Base-by-base conservation (phyloP, 2,329 filamentous ascomycete species). In the Aspergillus clavatus region DNA sequence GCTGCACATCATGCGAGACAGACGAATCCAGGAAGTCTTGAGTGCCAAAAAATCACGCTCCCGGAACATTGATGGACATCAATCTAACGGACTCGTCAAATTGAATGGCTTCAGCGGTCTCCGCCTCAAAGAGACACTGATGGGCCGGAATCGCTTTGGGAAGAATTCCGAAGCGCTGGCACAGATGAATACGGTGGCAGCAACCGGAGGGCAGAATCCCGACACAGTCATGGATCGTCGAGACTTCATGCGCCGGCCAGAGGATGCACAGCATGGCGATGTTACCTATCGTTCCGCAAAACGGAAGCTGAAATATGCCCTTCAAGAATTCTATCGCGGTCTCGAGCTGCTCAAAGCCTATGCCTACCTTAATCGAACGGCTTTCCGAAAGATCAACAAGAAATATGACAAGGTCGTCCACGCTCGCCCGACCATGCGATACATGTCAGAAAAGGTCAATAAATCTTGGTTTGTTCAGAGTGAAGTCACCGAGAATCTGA, bases 321-420 rank as follows among this genome's bases (percentile, higher is more conserved):
- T 97, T 40, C 87, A 95, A 59, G 93, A 97, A 65, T 95, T 89
- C 64, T 97, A 98, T 64, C 84, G 91, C 16, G 86, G 87, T 0
- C 76, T 98, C 11, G 93, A 98, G 63, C 73, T 97, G 37, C 77
- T 98, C 47, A 97, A 96, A 70, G 87, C 88, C 0, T 98, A 95
- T 59, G 85, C 89, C 1, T 72, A 95, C 18, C 75, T 96, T 11
- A 98, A 98, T 65, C 81, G 89, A 39, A 95, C 89, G 0, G 93
- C 89, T 0, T 97, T 97, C 61, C 84, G 90, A 24, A 98, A 98
- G 67, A 89, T 98, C 62, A 96, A 95, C 70, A 98, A 98, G 68
- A 98, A 98, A 69, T 97, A 94, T 64, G 90, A 97, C 75, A 98
- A 97, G 71, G 82, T 86, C 2, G 82, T 89, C 45, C 81, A 89